Base-by-base conservation (phyloP, 2,329 filamentous ascomycete genomes). In the Aspergillus hortae region DNA sequence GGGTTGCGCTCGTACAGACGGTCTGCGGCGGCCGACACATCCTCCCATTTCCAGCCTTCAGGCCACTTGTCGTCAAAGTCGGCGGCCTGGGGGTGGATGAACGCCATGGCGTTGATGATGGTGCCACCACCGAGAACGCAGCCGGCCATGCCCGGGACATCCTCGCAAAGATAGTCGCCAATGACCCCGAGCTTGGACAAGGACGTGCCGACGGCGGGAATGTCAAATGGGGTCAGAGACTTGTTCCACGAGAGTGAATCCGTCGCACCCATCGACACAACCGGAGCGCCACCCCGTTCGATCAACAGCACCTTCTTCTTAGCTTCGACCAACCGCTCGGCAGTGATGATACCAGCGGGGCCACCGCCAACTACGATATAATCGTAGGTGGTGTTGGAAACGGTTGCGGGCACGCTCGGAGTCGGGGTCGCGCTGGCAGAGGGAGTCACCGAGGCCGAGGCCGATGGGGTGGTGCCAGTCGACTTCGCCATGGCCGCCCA, bases 41-140 rank as follows among this genome's bases (percentile, higher is more conserved):
- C 86, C 4, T 70, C 63, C 12, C 81, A 77, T 68, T 86, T 83
- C 87, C 87, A 90, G 36, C 87, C 87, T 0, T 71, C 56, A 1
- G 87, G 87, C 72, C 88, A 90, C 67, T 87, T 87, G 67, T 80
- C 77, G 66, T 90, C 84, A 77, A 86, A 90, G 63, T 90, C 87
- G 3, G 73, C 64, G 2, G 80, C 74, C 56, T 84, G 80, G 0
- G 87, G 59, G 46, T 61, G 40, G 15, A 61, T 55, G 44, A 59
- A 57, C 5, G 51, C 53, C 50, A 59, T 51, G 33, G 56, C 56
- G 40, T 61, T 61, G 36, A 61, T 38, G 11, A 54, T 54, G 19
- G 55, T 56, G 17, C 57, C 58, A 19, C 57, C 58, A 27, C 58
- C 57, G 7, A 61, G 54, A 23, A 61, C 55, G 38, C 58, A 61